Conservation (phyloP, 225 moss, liverwort and hornwort genomes). For the Physcomitrellopsis africana region DNA sequence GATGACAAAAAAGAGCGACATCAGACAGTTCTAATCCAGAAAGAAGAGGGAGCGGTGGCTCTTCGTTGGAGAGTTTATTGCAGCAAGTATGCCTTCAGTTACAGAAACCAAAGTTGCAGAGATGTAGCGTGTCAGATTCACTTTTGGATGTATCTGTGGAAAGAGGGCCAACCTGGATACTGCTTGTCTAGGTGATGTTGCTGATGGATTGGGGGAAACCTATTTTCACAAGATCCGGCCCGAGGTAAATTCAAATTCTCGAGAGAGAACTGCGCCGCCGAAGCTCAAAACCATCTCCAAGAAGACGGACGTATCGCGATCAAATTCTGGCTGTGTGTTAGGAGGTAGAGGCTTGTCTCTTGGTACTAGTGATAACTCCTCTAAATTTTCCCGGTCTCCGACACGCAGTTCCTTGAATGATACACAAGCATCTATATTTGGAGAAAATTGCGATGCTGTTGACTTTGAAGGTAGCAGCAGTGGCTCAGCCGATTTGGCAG, state of each 20-base stretch:
- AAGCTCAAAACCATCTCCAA: constrained; percentile 39
- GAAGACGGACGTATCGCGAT: constrained; percentile 38
- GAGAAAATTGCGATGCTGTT: background rate
- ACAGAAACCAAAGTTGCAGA: constrained; percentile 43
- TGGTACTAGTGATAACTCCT: constrained; percentile 10
- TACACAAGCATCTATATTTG: background rate
- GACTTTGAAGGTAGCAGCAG: constrained; percentile 8
- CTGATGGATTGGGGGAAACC: constrained; percentile 20
- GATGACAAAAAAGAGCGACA: too few species aligned
- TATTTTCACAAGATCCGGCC: constrained; percentile 50
- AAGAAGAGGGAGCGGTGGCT: too few species aligned
- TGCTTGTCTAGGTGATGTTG: constrained; percentile 8
- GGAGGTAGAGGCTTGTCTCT: constrained; percentile 15
- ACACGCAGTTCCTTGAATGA: background rate
- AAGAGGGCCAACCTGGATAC: constrained; percentile 2
- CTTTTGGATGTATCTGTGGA: constrained; percentile 24
- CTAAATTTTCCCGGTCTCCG: background rate
- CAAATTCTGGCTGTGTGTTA: constrained; percentile 15
- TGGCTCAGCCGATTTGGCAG: constrained; percentile 26
- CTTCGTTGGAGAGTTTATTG: constrained; percentile 13
- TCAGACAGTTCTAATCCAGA: too few species aligned
- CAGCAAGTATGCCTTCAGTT: constrained; percentile 50
- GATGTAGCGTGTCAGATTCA: constrained; percentile 24
- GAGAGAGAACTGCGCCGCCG: constrained; percentile 30
- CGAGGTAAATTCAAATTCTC: constrained; percentile 28